These are phyloP conservation scores for Candida morakotiae DNA, from an alignment of 805 yeast genomes.

Conservation along the genomic window DNA sequence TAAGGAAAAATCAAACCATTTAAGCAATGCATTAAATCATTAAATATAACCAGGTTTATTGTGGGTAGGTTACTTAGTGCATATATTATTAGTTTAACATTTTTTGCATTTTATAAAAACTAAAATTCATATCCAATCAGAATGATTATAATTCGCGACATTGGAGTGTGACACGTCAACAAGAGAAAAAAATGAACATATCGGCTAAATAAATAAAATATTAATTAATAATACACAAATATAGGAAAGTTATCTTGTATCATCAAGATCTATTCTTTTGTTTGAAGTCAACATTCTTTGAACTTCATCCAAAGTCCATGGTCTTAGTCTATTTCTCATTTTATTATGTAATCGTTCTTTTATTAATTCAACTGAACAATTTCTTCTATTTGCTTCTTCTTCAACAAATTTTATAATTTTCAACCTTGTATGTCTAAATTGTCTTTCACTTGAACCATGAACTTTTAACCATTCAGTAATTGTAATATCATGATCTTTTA, in stretches of 20 bases:
- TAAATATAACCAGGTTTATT: no score
- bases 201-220: no score
- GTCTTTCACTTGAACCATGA: slow-evolving; percentile 26
- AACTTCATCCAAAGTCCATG: slow-evolving; percentile 31
- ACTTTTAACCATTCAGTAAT: slow-evolving; percentile 27
- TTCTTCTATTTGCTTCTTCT: slow-evolving; percentile 21
- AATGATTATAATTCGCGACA: slow-evolving; percentile 1
- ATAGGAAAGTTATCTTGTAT: slow-evolving; percentile 1
- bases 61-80: neutral
- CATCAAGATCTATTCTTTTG: slow-evolving; percentile 21
- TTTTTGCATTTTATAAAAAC: neutral
- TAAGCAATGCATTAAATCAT: no score
- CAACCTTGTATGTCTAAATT: slow-evolving; percentile 24
- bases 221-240: neutral
- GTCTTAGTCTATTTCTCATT: slow-evolving; percentile 24
- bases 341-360: slow-evolving; percentile 24
- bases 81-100: neutral
- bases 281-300: slow-evolving; percentile 28
- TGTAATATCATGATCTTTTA: slow-evolving; percentile 20
- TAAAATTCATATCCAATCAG: neutral
- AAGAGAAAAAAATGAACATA: neutral
- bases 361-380: slow-evolving; percentile 15
- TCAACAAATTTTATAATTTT: slow-evolving; percentile 27
- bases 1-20: no score
- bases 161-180: slow-evolving; percentile 3